phyloP scores from a whole-genome alignment of 1,284 basidiomycete genomes.

The Singerocomus inundabilis region DNA sequence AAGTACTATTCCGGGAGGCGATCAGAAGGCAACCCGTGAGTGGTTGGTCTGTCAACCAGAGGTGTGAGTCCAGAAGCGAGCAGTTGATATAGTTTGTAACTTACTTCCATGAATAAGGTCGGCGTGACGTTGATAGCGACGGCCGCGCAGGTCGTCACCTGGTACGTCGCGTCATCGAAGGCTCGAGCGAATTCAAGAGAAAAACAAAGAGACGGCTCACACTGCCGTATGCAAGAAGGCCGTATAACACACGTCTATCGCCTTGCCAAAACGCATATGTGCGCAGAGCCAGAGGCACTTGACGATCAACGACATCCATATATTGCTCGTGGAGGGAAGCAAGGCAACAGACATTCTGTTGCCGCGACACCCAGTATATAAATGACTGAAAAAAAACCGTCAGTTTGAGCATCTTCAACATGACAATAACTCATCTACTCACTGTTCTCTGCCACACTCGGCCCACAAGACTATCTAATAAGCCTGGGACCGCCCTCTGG shows the following conservation, averaged over 20 bases:
- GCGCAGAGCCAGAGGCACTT: slow-evolving; percentile 21
- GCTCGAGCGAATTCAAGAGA: background rate
- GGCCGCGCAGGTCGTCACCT: slow-evolving; percentile 7
- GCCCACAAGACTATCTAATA: slow-evolving; percentile 7
- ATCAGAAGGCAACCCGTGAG: background rate
- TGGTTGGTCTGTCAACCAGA: background rate
- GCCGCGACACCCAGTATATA: slow-evolving; percentile 16
- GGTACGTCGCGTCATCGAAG: background rate
- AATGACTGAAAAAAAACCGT: slow-evolving; percentile 10
- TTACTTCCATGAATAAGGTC: slow-evolving; percentile 9
- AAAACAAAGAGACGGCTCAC: background rate
- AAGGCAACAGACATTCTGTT: slow-evolving; percentile 13
- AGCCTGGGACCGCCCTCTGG: background rate
- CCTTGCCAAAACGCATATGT: slow-evolving; percentile 25
- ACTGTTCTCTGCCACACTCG: slow-evolving; percentile 3
- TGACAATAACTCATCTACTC: background rate
- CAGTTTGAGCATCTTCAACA: background rate
- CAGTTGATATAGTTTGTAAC: background rate
- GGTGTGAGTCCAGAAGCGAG: background rate
- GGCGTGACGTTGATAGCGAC: background rate
- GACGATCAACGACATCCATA: background rate
- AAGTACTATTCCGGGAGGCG: background rate
- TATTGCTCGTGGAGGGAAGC: background rate
- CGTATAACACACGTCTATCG: slow-evolving; percentile 14
- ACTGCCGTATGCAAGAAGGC: slow-evolving; percentile 5